A percentile compares a stretch with the other conserved stretches of the same genome.
These are phyloP conservation scores for Withania somnifera DNA, from an alignment of 305 asterid species.

Conservation along the genomic window DNA sequence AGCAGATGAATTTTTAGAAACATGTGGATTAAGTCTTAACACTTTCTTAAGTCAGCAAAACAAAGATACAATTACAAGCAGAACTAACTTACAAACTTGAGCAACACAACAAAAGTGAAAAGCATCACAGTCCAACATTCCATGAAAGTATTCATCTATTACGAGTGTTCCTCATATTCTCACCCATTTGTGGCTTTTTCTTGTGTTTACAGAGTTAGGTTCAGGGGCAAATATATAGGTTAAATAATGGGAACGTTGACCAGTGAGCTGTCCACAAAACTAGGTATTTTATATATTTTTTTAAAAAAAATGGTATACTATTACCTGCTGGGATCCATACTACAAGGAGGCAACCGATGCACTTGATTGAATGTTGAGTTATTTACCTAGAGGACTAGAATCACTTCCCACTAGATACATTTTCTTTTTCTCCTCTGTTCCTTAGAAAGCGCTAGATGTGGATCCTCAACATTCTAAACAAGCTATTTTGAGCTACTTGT, in stretches of 20 bases:
- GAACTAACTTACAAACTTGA: not conserved
- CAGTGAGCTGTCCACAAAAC: no score
- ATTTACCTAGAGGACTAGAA: no score
- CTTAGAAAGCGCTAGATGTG: not conserved
- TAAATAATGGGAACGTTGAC: no score
- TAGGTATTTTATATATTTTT: no score
- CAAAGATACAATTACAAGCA: not conserved
- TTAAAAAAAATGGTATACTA: no score
- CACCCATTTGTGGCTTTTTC: not conserved
- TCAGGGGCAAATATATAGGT: no score
- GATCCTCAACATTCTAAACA: not conserved
- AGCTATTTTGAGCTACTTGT: not conserved
- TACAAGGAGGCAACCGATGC: no score
- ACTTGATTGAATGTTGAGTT: no score
- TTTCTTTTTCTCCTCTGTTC: no score
- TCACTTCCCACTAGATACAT: no score
- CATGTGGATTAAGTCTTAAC: not conserved
- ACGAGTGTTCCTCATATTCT: not conserved
- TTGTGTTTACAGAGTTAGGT: not conserved
- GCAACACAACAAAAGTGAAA: not conserved
- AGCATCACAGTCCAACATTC: not conserved
- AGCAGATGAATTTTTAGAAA: not conserved
- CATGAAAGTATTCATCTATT: not conserved
- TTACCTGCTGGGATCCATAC: no score
- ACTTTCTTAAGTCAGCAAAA: not conserved